Evolutionary conservation across 176 grass and related monocot genomes (phyloP).

Genomic region (Areca catechu): DNA sequence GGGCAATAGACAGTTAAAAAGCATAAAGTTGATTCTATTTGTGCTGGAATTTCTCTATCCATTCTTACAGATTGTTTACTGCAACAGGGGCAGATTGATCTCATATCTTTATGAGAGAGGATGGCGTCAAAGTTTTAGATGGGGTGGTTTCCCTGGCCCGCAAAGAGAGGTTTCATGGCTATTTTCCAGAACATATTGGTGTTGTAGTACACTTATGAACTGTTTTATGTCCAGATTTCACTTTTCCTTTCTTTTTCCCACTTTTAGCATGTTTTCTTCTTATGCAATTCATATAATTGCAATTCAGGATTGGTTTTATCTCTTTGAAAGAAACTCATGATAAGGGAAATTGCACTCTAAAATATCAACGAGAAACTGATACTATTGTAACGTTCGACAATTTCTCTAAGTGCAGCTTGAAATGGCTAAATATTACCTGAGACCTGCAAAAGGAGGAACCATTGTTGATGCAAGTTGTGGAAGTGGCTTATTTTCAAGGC

Average conservation of each 20-base stretch:
- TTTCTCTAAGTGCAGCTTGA: constrained; percentile 53
- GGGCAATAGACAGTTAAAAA: too few relatives aligned
- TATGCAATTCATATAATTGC: too few relatives aligned
- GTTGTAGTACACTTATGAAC: not conserved
- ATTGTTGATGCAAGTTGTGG: constrained; percentile 90
- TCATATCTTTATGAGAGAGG: constrained; percentile 96
- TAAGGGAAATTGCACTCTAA: not conserved
- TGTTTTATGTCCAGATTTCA: not conserved
- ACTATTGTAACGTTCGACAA: not conserved
- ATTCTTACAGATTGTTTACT: too few relatives aligned
- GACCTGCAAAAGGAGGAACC: constrained; percentile 51
- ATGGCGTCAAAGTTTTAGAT: constrained; percentile 90
- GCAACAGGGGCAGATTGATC: constrained; percentile 49
- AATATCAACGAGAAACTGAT: constrained; percentile 8
- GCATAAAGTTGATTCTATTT: too few relatives aligned
- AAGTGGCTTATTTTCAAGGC: constrained; percentile 86
- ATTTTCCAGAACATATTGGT: not conserved
- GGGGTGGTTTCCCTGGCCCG: constrained; percentile 85
- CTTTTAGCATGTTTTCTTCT: too few relatives aligned
- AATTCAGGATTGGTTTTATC: too few relatives aligned
- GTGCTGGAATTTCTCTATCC: too few relatives aligned
- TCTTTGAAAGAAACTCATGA: too few relatives aligned
- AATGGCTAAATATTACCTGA: constrained; percentile 92
- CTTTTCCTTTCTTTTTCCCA: too few relatives aligned
- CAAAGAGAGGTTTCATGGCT: constrained; percentile 62